Conservation (phyloP, 768 basidiomycete species). For the Kwoniella dendrophila region DNA sequence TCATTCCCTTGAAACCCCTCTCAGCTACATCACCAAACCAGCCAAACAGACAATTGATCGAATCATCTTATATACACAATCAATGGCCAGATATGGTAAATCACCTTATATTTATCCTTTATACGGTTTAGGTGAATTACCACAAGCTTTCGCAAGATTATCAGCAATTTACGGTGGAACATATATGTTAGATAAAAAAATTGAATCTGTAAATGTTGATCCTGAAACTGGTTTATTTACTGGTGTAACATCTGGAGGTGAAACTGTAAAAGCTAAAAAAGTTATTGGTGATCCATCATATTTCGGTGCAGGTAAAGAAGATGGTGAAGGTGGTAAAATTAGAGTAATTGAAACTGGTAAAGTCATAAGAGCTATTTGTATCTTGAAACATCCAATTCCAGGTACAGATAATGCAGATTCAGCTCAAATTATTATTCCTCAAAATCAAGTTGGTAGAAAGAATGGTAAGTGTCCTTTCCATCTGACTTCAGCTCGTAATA, state of each 20-base stretch:
- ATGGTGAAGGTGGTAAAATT: conserved; percentile 71
- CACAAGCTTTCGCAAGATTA: conserved; percentile 96
- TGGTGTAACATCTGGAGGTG: conserved; percentile 83
- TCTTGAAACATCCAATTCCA: conserved; percentile 97
- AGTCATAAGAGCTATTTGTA: conserved; percentile 94
- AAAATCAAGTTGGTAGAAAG: conserved; percentile 91
- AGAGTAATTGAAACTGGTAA: conserved; percentile 89
- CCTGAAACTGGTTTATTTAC: conserved; percentile 77
- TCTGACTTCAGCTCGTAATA: not conserved
- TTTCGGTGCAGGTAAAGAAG: conserved; percentile 74
- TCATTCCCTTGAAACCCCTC: not conserved
- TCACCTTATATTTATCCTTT: conserved; percentile 99
- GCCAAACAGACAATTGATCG: conserved; percentile 90
- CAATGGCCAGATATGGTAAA: conserved; percentile 98
- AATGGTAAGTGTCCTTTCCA: conserved; percentile 72
- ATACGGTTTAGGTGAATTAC: conserved; percentile 97
- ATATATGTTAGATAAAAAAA: conserved; percentile 97
- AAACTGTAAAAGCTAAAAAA: conserved; percentile 95
- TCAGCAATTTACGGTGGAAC: conserved; percentile 99
- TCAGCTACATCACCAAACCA: conserved; percentile 87
- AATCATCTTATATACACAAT: conserved; percentile 94
- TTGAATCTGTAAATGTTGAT: conserved; percentile 87
- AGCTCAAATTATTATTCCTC: conserved; percentile 96
- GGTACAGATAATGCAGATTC: conserved; percentile 95
- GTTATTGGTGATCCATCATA: conserved; percentile 98